Conservation (phyloP, 768 basidiomycete genomes). For the Boletellus ananiceps region DNA sequence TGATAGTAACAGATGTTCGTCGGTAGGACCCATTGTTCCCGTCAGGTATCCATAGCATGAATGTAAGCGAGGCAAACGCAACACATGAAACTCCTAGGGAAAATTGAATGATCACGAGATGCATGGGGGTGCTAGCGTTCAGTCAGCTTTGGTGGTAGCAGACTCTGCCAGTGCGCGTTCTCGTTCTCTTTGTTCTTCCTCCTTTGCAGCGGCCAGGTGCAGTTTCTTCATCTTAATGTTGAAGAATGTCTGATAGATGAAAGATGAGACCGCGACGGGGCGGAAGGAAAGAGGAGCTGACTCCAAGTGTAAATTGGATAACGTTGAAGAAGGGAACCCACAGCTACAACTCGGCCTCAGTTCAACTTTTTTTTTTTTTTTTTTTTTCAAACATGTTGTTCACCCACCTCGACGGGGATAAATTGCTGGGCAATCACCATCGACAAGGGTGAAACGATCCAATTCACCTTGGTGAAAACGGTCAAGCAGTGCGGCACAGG, state of each 20-base stretch:
- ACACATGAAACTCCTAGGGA: background rate
- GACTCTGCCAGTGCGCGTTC: conserved; percentile 17
- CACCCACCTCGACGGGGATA: conserved; percentile 65
- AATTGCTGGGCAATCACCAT: conserved; percentile 76
- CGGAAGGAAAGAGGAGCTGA: conserved; percentile 33
- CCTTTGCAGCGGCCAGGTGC: conserved; percentile 48
- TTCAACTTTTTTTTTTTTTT: background rate
- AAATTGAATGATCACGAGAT: conserved; percentile 9
- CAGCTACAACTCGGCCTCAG: conserved; percentile 41
- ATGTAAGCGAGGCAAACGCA: conserved; percentile 6
- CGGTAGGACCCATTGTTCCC: conserved; percentile 4
- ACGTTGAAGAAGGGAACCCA: conserved; percentile 88
- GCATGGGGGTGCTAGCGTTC: conserved; percentile 1
- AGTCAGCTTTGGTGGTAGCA: conserved; percentile 17
- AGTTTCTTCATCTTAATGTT: conserved; percentile 68
- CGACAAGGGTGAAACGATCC: conserved; percentile 73
- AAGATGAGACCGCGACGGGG: background rate
- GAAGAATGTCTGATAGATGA: conserved; percentile 54
- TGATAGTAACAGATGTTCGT: conserved; percentile 31
- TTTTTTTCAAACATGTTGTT: background rate
- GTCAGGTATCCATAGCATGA: conserved; percentile 11
- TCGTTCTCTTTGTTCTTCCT: conserved; percentile 36
- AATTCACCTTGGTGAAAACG: conserved; percentile 54
- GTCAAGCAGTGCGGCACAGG: conserved; percentile 1
- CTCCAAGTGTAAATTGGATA: conserved; percentile 72